Evolutionary conservation across 2,329 filamentous ascomycete genomes (phyloP).

Genomic region (Cladosporium sp.): DNA sequence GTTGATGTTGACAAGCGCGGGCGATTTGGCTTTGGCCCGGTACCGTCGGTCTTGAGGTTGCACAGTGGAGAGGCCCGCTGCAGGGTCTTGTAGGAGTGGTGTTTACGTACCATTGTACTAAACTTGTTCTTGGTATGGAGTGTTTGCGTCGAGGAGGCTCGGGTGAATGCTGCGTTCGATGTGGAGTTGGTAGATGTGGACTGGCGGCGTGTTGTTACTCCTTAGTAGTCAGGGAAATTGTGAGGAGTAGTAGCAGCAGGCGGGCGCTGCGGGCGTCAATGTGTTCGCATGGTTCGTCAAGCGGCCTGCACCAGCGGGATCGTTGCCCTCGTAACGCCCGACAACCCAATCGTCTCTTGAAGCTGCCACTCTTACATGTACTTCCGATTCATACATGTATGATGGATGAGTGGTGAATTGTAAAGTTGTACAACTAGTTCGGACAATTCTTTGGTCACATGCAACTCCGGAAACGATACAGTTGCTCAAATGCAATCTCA

Average conservation of each 20-base stretch:
- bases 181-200: not conserved
- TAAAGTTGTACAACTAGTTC: no score
- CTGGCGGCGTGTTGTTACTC: slow-evolving; percentile 3
- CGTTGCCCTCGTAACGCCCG: slow-evolving; percentile 11
- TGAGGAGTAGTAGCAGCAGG: not conserved
- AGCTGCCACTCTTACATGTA: not conserved
- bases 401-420: not conserved
- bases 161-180: not conserved
- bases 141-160: not conserved
- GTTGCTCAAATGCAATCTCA: not conserved
- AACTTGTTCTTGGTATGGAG: not conserved
- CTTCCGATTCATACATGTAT: not conserved
- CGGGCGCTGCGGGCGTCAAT: slow-evolving; percentile 3
- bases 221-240: slow-evolving; percentile 7
- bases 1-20: slow-evolving; percentile 16
- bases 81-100: slow-evolving; percentile 10
- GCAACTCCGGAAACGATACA: not conserved
- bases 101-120: slow-evolving; percentile 18
- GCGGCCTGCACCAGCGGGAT: slow-evolving; percentile 11
- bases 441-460: not conserved
- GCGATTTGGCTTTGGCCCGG: slow-evolving; percentile 14
- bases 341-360: not conserved
- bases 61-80: slow-evolving; percentile 13
- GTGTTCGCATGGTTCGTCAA: slow-evolving; percentile 8
- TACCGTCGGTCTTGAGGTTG: slow-evolving; percentile 7